Conservation (phyloP, 495 filamentous ascomycete genomes). For the Daldinia loculata region DNA sequence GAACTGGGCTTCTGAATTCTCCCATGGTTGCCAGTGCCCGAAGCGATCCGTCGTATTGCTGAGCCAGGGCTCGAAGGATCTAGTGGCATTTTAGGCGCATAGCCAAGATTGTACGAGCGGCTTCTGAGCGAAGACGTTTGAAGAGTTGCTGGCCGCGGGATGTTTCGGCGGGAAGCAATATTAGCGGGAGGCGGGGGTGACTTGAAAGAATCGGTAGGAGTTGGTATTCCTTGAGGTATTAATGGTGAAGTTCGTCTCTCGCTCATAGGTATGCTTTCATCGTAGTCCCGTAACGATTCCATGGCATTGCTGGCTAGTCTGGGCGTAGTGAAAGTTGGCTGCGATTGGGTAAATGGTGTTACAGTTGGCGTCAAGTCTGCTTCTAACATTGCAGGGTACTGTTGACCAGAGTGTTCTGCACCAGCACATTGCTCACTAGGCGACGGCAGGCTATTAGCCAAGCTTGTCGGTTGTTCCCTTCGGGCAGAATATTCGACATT, state of each 20-base stretch:
- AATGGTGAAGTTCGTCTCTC: constrained; percentile 16
- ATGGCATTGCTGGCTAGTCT: constrained; percentile 13
- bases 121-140: constrained; percentile 49
- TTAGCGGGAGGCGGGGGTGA: constrained; percentile 58
- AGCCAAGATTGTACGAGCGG: constrained; percentile 41
- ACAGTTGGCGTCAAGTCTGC: constrained; percentile 12
- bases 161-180: constrained; percentile 58
- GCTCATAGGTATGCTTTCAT: constrained; percentile 15
- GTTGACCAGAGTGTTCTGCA: constrained; percentile 6
- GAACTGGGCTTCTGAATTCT: constrained; percentile 54
- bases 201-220: constrained; percentile 52
- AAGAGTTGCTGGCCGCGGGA: constrained; percentile 54
- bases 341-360: constrained; percentile 26
- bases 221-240: constrained; percentile 32
- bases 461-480: constrained; percentile 1
- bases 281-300: constrained; percentile 13
- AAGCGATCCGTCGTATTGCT: constrained; percentile 57
- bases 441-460: constrained; percentile 16
- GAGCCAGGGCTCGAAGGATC: constrained; percentile 52
- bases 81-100: constrained; percentile 49
- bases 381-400: constrained; percentile 25
- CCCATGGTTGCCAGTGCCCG: constrained; percentile 49
- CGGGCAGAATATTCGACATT: background rate
- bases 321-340: constrained; percentile 18
- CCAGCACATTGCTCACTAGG: constrained; percentile 17